Evolutionary conservation across 257 asterid species (phyloP), one percentile per base, ranked within the genome.

Genomic region (Thymus mandschuricus): DNA sequence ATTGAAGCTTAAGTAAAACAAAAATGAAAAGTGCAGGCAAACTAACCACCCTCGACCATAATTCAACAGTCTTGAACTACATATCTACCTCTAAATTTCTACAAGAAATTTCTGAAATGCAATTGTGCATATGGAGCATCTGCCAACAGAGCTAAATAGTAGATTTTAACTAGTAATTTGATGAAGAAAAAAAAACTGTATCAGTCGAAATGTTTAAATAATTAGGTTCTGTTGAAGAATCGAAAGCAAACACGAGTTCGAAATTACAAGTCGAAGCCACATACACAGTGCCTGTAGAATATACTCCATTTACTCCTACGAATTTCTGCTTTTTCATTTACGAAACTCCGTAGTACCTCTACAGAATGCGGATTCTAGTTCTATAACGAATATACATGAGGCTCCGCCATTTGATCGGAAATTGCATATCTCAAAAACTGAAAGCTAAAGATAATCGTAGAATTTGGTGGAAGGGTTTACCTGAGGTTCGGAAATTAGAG

Each of bases 401-500:
- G 60, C 13, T 54, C 27, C 27, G 29, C 60, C 33, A 54, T 21
- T 56, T 30, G n/a, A 56, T 56, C 21, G 62, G 4, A 4, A 30
- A 10, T 12, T 10, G 3, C 43, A 11, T 34, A 57, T 8, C 5
- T 57, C 2, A 30, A 9, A 29, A 10, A 30, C 41, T 5, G 41
- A 57, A 31, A 30, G 10, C 30, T 5, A 10, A 30, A 30, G 27
- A 57, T 57, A 31, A 31, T 11, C 7, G 4, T 4, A 30, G 41
- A 57, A 57, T 30, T 57, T 57, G 62, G 41, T 10, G 27, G 31
- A 57, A 30, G 13, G 21, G 62, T 33, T 57, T 57, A 57, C 62
- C 62, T n/a, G 30, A 57, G 62, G 62, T 57, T 30, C 12, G 15
- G 6, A 30, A 56, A 57, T 57, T 30, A 8, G 41, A 57, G 30